A percentile compares a stretch with the other conserved stretches of the same genome.
phyloP scores from a whole-genome alignment of 2,329 filamentous ascomycete species.

The Pestalotiopsis sp. region DNA sequence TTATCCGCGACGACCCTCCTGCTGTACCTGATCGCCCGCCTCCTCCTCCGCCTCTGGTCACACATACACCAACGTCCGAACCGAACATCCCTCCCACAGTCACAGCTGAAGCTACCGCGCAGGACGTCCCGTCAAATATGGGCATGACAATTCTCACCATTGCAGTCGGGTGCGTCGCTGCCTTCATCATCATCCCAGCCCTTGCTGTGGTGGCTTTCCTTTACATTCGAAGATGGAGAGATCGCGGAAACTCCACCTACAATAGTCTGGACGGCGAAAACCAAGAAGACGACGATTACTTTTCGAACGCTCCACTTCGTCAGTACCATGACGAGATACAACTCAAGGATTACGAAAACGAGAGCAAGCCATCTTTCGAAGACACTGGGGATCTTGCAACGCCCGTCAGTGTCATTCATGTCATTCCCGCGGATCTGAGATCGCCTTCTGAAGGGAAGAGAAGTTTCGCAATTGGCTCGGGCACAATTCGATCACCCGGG shows the following conservation, averaged over 20 bases:
- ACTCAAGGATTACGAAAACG: conserved; percentile 6
- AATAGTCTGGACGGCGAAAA: background rate
- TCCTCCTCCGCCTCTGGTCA: background rate
- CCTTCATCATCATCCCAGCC: conserved; percentile 2
- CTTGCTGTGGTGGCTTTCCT: background rate
- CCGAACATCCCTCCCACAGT: background rate
- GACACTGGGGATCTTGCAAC: background rate
- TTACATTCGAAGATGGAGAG: conserved; percentile 3
- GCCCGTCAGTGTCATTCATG: background rate
- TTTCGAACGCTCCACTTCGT: background rate
- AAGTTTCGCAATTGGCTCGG: background rate
- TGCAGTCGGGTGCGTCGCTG: background rate
- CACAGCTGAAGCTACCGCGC: background rate
- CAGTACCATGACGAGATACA: conserved; percentile 3
- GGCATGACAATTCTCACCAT: background rate
- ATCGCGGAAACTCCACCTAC: background rate
- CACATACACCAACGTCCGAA: background rate
- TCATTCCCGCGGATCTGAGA: background rate
- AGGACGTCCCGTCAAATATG: background rate
- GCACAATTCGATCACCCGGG: background rate
- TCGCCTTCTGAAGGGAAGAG: background rate
- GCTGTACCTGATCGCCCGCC: background rate
- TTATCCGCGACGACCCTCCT: background rate
- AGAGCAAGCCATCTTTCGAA: conserved; percentile 4
- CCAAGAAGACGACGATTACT: background rate